Evolutionary conservation across 2,329 filamentous ascomycete species (phyloP).

Genomic region (Pseudonectria buxi): DNA sequence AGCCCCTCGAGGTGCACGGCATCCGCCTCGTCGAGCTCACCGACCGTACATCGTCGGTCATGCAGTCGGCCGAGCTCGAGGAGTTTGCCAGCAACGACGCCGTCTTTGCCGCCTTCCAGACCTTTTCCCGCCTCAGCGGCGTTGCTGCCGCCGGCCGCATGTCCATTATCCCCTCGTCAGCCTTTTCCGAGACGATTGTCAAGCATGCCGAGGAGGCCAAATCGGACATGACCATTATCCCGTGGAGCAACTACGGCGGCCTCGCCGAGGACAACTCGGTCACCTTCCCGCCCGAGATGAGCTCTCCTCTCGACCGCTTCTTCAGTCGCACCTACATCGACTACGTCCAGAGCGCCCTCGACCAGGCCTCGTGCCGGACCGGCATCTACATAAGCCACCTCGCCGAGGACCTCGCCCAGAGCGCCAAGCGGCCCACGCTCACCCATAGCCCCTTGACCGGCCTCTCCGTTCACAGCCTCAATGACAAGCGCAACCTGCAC

Average conservation of each 20-base stretch:
- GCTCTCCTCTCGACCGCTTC: slow-evolving; percentile 19
- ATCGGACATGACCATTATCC: slow-evolving; percentile 72
- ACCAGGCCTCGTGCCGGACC: slow-evolving; percentile 67
- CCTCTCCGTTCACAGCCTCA: slow-evolving; percentile 28
- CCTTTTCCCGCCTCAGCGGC: slow-evolving; percentile 78
- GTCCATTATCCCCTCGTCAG: slow-evolving; percentile 68
- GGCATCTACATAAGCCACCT: slow-evolving; percentile 43
- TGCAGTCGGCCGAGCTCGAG: slow-evolving; percentile 81
- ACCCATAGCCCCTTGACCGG: slow-evolving; percentile 23
- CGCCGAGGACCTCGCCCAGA: slow-evolving; percentile 20
- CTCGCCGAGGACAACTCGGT: slow-evolving; percentile 51
- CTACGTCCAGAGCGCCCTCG: slow-evolving; percentile 66
- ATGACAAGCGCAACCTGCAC: slow-evolving; percentile 43
- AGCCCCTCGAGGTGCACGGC: slow-evolving; percentile 49
- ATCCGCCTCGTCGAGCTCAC: slow-evolving; percentile 82
- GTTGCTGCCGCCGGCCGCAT: slow-evolving; percentile 77
- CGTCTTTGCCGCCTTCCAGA: slow-evolving; percentile 84
- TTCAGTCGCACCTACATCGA: slow-evolving; percentile 50
- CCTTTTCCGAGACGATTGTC: slow-evolving; percentile 71
- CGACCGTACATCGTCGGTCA: slow-evolving; percentile 89
- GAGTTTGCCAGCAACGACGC: slow-evolving; percentile 70
- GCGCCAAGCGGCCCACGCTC: slow-evolving; percentile 43
- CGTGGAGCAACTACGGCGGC: slow-evolving; percentile 80
- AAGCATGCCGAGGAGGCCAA: slow-evolving; percentile 62
- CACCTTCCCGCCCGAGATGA: slow-evolving; percentile 8